Percentiles rank a stretch among this genome's conserved stretches.
Evolutionary conservation across 768 basidiomycete genomes (phyloP).

Genomic region (Rhizopogon rudus): DNA sequence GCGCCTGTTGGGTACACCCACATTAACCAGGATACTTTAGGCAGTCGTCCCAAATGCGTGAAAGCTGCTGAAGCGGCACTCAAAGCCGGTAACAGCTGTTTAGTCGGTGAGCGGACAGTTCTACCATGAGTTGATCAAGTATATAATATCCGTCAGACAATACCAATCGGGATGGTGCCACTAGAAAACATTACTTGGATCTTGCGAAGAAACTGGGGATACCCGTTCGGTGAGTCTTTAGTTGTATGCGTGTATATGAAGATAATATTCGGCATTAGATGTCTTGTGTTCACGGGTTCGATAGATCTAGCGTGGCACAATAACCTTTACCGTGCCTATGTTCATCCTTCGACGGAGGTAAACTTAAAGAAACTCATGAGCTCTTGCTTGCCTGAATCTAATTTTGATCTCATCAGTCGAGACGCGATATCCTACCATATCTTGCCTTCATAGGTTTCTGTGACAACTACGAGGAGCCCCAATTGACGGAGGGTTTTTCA

Average conservation of each 20-base stretch:
- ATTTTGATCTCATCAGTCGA: conserved; percentile 27
- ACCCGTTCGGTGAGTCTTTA: conserved; percentile 45
- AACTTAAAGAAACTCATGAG: not conserved
- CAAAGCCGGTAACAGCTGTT: conserved; percentile 55
- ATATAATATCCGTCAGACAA: conserved; percentile 55
- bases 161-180: conserved; percentile 75
- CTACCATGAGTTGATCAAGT: conserved; percentile 1
- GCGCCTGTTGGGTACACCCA: conserved; percentile 64
- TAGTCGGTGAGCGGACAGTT: conserved; percentile 55
- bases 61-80: conserved; percentile 55
- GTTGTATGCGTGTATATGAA: not conserved
- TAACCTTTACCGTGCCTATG: conserved; percentile 80
- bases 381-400: not conserved
- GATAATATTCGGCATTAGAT: conserved; percentile 34
- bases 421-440: conserved; percentile 54
- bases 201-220: conserved; percentile 53
- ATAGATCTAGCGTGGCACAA: conserved; percentile 91
- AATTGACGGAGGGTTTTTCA: conserved; percentile 62
- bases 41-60: conserved; percentile 72
- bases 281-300: conserved; percentile 71
- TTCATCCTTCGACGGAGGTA: conserved; percentile 39
- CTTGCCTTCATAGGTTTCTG: conserved; percentile 54
- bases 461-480: conserved; percentile 63
- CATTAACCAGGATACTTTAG: conserved; percentile 83
- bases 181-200: conserved; percentile 67